Percentiles rank a stretch among this genome's conserved stretches.
phyloP scores from a whole-genome alignment of 495 filamentous ascomycete species.

The Trichoderma virens region DNA sequence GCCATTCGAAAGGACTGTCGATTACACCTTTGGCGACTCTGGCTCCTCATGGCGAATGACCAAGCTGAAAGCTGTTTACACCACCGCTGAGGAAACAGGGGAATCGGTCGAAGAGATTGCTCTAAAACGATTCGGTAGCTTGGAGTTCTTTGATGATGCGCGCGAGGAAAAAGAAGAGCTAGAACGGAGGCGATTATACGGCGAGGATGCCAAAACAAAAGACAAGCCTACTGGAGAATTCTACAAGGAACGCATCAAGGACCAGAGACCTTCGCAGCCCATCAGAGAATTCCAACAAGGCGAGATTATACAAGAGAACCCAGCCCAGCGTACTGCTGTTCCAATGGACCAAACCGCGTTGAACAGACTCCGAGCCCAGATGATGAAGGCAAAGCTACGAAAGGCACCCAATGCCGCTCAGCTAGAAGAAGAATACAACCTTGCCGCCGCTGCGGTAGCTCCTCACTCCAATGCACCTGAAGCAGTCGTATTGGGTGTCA shows the following conservation, averaged over 20 bases:
- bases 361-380: slow-evolving; percentile 82
- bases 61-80: slow-evolving; percentile 80
- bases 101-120: slow-evolving; percentile 72
- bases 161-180: slow-evolving; percentile 92
- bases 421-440: slow-evolving; percentile 80
- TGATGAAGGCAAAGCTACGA: slow-evolving; percentile 88
- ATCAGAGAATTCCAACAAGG: slow-evolving; percentile 22
- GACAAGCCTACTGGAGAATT: slow-evolving; percentile 84
- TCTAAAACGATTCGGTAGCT: slow-evolving; percentile 67
- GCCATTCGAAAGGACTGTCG: slow-evolving; percentile 54
- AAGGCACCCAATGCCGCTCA: slow-evolving; percentile 62
- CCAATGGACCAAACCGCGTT: slow-evolving; percentile 65
- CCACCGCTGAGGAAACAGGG: slow-evolving; percentile 65
- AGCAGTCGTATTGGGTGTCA: slow-evolving; percentile 73
- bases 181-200: slow-evolving; percentile 77
- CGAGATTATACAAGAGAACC: slow-evolving; percentile 34
- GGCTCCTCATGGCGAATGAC: slow-evolving; percentile 95
- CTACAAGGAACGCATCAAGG: slow-evolving; percentile 56
- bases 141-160: slow-evolving; percentile 85
- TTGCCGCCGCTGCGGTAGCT: slow-evolving; percentile 51
- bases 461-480: slow-evolving; percentile 45
- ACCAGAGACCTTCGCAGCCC: slow-evolving; percentile 36
- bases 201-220: slow-evolving; percentile 77
- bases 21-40: slow-evolving; percentile 82
- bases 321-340: slow-evolving; percentile 21